Evolutionary conservation across 306 rosid genomes (phyloP), one percentile per base, ranked within the genome.

Genomic region (Prunus padus): DNA sequence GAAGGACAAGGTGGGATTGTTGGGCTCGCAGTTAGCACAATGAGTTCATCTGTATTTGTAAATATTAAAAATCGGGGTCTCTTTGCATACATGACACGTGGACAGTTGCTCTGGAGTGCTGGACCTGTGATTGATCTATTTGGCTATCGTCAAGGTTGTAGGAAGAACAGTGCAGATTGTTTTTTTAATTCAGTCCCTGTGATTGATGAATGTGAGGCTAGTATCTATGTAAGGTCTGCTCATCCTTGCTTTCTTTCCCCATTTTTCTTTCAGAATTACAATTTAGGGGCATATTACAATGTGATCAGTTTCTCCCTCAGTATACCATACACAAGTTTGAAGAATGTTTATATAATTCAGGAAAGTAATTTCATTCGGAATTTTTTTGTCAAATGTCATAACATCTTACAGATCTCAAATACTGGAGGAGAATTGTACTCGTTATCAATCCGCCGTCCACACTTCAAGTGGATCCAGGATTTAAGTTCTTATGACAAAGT

Each of bases 141-240:
- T 67, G 96, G 94, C 40, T 89, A 80, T 72, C 83, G 70, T 23
- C 91, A 89, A 76, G 98, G 95, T 77, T 93, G 98, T 78, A 51
- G 78, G 65, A 90, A 81, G 80, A 89, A 89, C 71, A 55, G 9
- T 2, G 84, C 83, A 26, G 80, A 83, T 73, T 93, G 95, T 63
- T 83, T 72, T 71, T 93, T 93, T 79, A 71, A 81, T 26, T 90
- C 98, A 9, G 82, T 45, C 33, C 95, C 96, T 2, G 76, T 90
- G 79, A 81, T 93, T 81, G 96, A 93, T 87, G 92, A 75, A 77
- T 90, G 98, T 44, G 96, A 93, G 81, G 95, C 87, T 74, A 86
- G 86, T 77, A 73, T 90, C 51, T 90, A 93, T 81, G 96, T 93
- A 90, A 82, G 93, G 22, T 62, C 84, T 65, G 22, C 76, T 77